phyloP scores from a whole-genome alignment of 164 flowering plant species.

The Pachysandra terminalis region DNA sequence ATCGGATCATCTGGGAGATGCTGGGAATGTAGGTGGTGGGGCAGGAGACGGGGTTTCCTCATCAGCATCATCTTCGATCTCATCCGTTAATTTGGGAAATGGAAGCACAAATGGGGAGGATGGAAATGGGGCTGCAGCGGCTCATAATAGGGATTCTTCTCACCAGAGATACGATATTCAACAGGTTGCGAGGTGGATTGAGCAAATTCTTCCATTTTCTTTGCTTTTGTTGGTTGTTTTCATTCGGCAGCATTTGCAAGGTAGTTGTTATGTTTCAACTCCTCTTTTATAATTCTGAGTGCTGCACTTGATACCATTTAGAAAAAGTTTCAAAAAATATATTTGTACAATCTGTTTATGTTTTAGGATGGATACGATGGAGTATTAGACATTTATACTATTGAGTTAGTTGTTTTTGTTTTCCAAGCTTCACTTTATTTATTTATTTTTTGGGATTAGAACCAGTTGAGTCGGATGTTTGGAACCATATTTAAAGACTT shows the following conservation, averaged over 20 bases:
- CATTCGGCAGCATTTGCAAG: constrained; percentile 94
- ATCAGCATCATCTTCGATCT: constrained; percentile 15
- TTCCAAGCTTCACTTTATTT: too few species aligned
- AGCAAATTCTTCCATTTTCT: constrained; percentile 92
- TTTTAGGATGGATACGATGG: neutral
- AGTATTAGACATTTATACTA: too few species aligned
- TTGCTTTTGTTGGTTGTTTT: constrained; percentile 91
- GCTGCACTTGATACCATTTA: neutral
- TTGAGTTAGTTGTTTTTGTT: too few species aligned
- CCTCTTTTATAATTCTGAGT: neutral
- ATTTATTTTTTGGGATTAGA: too few species aligned
- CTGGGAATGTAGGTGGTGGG: constrained; percentile 31
- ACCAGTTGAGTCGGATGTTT: too few species aligned
- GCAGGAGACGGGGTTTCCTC: constrained; percentile 35
- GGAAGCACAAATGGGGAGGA: constrained; percentile 42
- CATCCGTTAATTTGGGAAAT: constrained; percentile 14
- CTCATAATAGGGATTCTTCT: constrained; percentile 65
- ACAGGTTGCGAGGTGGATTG: constrained; percentile 97
- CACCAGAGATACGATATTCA: constrained; percentile 98
- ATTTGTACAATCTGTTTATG: neutral
- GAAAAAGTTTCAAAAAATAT: neutral
- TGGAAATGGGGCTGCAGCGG: constrained; percentile 41
- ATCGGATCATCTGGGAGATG: constrained; percentile 33
- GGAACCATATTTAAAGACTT: too few species aligned
- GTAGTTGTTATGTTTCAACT: constrained; percentile 26